Evolutionary conservation across 257 asterid species (phyloP), one percentile per base, ranked within the genome.

Genomic region (Penstemon eatonii): DNA sequence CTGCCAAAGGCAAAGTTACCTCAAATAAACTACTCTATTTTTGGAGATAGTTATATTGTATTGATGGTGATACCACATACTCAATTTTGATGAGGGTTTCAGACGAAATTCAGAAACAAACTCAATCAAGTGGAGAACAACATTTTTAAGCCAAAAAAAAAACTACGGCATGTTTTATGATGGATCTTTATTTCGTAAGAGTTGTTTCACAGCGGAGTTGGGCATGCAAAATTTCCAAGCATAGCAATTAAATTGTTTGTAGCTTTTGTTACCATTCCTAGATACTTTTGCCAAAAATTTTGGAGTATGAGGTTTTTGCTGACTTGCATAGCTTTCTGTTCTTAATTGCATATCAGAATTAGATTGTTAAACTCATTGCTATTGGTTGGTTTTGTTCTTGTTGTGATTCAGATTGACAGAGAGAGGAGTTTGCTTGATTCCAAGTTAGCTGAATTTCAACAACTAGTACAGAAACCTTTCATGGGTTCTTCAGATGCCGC

Each of bases 401-500:
- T 75, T 37, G 63, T 63, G 56, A 60, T 68, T 72, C 91, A 93
- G 99, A 78, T 88, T 72, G 96, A 93, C 25, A 83, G 89, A 71
- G 99, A 90, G 83, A 85, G 96, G 73, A 78, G 68, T 80, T 65
- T 84, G 67, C 65, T 88, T 19, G 84, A 77, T 70, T 79, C 97
- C 71, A 90, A 87, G 82, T 68, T 84, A 70, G 77, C 47, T 64
- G 97, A 93, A 76, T 90, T 88, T 73, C 91, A 93, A 80, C 83
- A 71, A 81, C 82, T 88, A 66, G 18, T 75, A 67, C 86, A 77
- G 62, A 85, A 83, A 60, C 87, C 93, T 72, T 65, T 67, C 63
- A 41, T 65, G 25, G 73, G 59, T 72, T 57, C 80, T 63, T 55
- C 88, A 56, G 75, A 74, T 82, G 66, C 85, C 74, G 75, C 81